A percentile compares a stretch with the other conserved stretches of the same genome.
Conservation (phyloP, 352 stramenopile genomes). For the Saprolegnia parasitica region DNA sequence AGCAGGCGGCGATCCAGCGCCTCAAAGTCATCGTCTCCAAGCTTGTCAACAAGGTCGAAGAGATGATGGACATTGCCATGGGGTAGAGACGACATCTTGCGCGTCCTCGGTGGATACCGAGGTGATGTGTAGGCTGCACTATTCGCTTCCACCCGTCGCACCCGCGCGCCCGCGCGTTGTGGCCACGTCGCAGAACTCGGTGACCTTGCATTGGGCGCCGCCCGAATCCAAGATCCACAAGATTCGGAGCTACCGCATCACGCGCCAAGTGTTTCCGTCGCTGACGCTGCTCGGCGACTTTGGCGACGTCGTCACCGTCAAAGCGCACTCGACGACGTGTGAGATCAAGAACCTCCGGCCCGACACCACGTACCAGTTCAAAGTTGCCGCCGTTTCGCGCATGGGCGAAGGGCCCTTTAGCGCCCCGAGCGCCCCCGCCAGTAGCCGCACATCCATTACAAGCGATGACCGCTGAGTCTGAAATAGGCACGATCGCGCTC, state of each 20-base stretch:
- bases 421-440: constrained; percentile 51
- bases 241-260: constrained; percentile 80
- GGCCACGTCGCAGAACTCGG: constrained; percentile 65
- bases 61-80: constrained; percentile 86
- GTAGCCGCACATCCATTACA: neutral
- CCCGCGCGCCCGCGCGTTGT: constrained; percentile 50
- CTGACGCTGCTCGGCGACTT: constrained; percentile 80
- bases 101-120: neutral
- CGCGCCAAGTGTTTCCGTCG: constrained; percentile 70
- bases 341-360: constrained; percentile 75
- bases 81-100: constrained; percentile 31
- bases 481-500: constrained; percentile 52
- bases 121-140: constrained; percentile 39
- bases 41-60: constrained; percentile 82
- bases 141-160: constrained; percentile 78
- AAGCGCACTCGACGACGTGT: constrained; percentile 43
- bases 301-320: constrained; percentile 69
- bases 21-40: constrained; percentile 86
- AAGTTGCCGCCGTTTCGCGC: constrained; percentile 73
- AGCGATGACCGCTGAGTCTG: neutral
- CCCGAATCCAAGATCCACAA: constrained; percentile 62
- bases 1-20: constrained; percentile 71
- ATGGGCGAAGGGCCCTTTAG: constrained; percentile 86
- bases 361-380: constrained; percentile 81
- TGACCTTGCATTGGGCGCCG: constrained; percentile 66